Base-by-base conservation (phyloP, 345 rosid genomes). In the Eucalyptus marginata region DNA sequence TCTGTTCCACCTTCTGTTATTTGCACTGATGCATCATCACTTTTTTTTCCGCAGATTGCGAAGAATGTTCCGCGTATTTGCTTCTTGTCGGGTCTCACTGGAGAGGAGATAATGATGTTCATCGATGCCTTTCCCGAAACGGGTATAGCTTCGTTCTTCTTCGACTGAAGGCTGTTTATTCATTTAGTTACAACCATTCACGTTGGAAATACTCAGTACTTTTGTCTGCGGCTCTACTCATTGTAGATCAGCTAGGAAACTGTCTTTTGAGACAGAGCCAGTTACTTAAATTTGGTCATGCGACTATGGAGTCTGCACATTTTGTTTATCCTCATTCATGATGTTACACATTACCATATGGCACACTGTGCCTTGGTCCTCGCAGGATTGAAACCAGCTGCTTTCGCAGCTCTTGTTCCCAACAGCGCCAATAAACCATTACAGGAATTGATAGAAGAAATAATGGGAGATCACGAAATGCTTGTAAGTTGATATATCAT, bases 61-160 rank as follows among this genome's bases (percentile, higher is more conserved):
- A 91, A 93, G 89, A 93, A 96, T 13, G 81, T 96, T 86, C 99
- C 98, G 46, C 93, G 97, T 84, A 96, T 97, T 85, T 96, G 99
- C 95, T 93, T 96, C 91, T 92, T 96, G 66, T 97, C 99, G 80
- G 99, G 98, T 87, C 96, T 96, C 87, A 95, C 91, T 25, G 99
- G 99, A 88, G 99, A 97, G 91, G 99, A 97, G 93, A 95, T 94
- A 95, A 96, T 95, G 95, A 97, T 97, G 99, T 95, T 97, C 92
- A 95, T 96, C 36, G 97, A 96, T 90, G 96, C 97, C 87, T 97
- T 96, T 87, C 95, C 96, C 15, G 99, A 97, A 89, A 86, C 94
- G 15, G 98, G 98, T 96, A 96, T 66, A 8, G 11, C 27, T 40
- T 86, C 66, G 5, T 31, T 50, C 47, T n/a, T 86, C 11, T 49